Evolutionary conservation across 139 green algal species (phyloP).

Genomic region (Chlorella vulgaris): DNA sequence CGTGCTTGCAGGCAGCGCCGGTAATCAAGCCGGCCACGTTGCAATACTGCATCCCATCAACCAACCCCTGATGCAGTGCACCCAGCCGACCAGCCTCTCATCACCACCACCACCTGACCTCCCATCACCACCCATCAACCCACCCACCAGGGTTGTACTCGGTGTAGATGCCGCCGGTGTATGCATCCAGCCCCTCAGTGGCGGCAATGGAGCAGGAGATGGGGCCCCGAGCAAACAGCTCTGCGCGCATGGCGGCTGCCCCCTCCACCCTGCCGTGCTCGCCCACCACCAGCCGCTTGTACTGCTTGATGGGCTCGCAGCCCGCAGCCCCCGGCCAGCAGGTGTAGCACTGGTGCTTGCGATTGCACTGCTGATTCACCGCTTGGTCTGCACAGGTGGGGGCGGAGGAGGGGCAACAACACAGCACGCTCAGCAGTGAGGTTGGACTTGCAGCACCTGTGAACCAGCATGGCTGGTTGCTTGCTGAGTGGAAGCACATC

Average conservation of each 20-base stretch:
- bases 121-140: background rate
- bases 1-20: background rate
- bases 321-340: conserved; percentile 54
- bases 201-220: conserved; percentile 87
- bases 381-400: conserved; percentile 34
- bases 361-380: conserved; percentile 64
- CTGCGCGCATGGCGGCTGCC: conserved; percentile 77
- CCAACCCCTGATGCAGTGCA: background rate
- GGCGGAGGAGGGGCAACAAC: background rate
- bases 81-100: background rate
- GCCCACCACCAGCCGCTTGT: conserved; percentile 49
- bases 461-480: background rate
- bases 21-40: too few species aligned
- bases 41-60: background rate
- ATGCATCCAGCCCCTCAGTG: conserved; percentile 73
- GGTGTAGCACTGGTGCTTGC: conserved; percentile 75
- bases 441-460: too few species aligned
- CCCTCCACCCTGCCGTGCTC: conserved; percentile 78
- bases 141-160: conserved; percentile 15
- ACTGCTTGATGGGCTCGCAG: conserved; percentile 61
- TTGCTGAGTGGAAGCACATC: too few species aligned
- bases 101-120: background rate
- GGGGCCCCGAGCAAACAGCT: conserved; percentile 84
- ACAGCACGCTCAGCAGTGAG: too few species aligned
- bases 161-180: conserved; percentile 48